Evolutionary conservation across 208 protist genomes (phyloP).

Genomic region (Willaertia magna): DNA sequence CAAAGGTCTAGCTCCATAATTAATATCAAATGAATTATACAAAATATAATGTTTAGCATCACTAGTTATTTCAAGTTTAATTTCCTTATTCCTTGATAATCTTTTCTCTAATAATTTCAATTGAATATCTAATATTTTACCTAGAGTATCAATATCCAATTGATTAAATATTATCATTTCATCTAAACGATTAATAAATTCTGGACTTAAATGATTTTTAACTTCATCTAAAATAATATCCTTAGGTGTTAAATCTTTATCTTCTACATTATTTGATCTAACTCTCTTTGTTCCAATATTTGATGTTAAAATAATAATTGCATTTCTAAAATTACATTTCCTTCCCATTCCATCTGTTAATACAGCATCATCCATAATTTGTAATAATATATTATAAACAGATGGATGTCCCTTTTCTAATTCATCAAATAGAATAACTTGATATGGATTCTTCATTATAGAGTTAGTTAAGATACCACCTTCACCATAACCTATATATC

Average conservation of each 20-base stretch:
- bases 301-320: constrained; percentile 92
- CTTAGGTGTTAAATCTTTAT: neutral
- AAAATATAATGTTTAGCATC: constrained; percentile 55
- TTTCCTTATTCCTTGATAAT: constrained; percentile 40
- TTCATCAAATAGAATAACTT: constrained; percentile 96
- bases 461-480: constrained; percentile 95
- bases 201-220: neutral
- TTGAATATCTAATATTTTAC: constrained; percentile 38
- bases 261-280: constrained; percentile 45
- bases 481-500: constrained; percentile 96
- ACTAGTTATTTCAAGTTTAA: constrained; percentile 41
- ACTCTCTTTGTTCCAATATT: constrained; percentile 83
- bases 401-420: constrained; percentile 95
- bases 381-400: constrained; percentile 91
- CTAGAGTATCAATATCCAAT: constrained; percentile 25
- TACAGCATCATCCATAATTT: constrained; percentile 95
- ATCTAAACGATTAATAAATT: constrained; percentile 19
- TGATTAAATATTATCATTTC: constrained; percentile 6
- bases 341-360: constrained; percentile 91
- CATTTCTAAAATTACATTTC: constrained; percentile 92
- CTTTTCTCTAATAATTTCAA: constrained; percentile 49
- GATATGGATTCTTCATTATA: constrained; percentile 88
- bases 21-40: constrained; percentile 49
- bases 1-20: constrained; percentile 72
- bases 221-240: neutral